Conservation (phyloP, 139 green algal genomes). For the Chlorella sp. region DNA sequence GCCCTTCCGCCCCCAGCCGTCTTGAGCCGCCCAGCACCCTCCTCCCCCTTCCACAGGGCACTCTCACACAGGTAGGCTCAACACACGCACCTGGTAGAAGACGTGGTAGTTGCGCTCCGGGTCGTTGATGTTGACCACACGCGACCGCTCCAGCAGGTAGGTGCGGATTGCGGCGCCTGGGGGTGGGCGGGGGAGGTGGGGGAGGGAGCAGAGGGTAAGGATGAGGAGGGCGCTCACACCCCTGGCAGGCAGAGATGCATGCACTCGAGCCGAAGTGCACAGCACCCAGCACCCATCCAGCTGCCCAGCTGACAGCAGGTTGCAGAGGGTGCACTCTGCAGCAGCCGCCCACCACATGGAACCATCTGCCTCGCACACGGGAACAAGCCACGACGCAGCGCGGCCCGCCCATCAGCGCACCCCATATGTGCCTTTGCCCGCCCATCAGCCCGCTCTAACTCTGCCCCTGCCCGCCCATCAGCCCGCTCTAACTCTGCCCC, state of each 20-base stretch:
- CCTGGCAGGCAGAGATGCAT: neutral
- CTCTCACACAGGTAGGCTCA: neutral
- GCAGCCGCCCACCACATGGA: no score
- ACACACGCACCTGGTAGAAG: constrained; percentile 94
- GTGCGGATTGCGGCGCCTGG: constrained; percentile 90
- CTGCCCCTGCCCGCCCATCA: neutral
- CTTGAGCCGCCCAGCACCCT: no score
- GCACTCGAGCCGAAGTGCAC: neutral
- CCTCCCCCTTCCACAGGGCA: neutral
- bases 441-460: no score
- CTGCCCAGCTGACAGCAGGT: no score
- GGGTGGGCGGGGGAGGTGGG: neutral
- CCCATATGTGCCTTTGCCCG: neutral
- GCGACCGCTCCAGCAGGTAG: constrained; percentile 97
- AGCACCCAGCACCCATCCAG: neutral
- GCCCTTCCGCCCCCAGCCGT: no score
- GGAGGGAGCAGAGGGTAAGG: neutral
- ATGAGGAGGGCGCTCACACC: neutral
- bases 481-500: neutral
- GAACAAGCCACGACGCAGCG: no score
- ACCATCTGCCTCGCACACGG: no score
- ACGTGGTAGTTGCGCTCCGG: constrained; percentile 98
- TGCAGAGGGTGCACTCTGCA: no score
- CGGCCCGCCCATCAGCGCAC: neutral
- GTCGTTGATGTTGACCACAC: constrained; percentile 92